Base-by-base conservation (phyloP, 768 basidiomycete genomes). In the Mycena epipterygia region DNA sequence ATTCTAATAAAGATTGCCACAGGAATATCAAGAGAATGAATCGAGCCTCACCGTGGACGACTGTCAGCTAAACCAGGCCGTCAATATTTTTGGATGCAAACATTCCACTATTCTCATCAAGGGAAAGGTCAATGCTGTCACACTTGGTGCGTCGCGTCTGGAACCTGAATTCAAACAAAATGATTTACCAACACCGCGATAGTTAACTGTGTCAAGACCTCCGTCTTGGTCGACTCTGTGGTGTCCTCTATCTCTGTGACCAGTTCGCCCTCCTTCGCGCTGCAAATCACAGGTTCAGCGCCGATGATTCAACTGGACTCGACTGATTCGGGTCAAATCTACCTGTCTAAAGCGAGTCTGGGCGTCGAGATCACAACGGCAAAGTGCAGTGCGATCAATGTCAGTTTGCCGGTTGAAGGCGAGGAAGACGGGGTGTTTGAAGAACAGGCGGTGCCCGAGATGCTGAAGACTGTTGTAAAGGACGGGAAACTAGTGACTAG, bases 1-100 rank as follows among this genome's bases (percentile, higher is more conserved):
- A 25, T 29, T 57, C 67, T 30, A 72, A 53, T n/a, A 35, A 30
- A 35, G 42, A 64, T 52, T 35, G 32, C 67, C 16, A 33, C 59
- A 98, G 97, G 97, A 99, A 85, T 92, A 95, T 78, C 91, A 95
- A 81, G 98, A 99, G 79, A 92, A 91, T 74, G 93, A 96, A 73
- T 79, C 84, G 7, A 80, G 82, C 17, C 82, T 99, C 62, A 87
- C 89, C 3, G 88, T 99, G 21, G 91, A 94, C 9, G 84, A 96
- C 19, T 90, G 86, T 19, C 92, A 93, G 78, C 83, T 96, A 63
- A 92, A 83, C 76, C 97, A 99, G 64, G 89, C 89, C 5, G 89
- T 99, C 67, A 97, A 95, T 80, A 83, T 99, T 53, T 99, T 91
- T 79, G 92, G 91, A 16, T 98, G 96, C 86, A 98, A 96, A 84